Percentiles rank a stretch among this genome's conserved stretches.
phyloP scores from a whole-genome alignment of 805 yeast genomes.

The Wickerhamomyces strasburgensis region DNA sequence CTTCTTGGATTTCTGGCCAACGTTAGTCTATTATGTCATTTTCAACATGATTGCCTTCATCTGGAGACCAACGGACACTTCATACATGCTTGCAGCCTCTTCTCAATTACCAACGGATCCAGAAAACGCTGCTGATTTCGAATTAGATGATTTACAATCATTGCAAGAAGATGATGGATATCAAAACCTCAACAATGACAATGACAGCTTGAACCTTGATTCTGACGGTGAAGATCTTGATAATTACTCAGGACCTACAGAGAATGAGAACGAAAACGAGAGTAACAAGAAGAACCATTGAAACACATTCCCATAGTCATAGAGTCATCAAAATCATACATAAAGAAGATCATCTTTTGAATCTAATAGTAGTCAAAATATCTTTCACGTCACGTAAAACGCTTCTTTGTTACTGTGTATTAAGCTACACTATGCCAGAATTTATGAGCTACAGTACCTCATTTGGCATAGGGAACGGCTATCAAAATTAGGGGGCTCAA shows the following conservation, averaged over 20 bases:
- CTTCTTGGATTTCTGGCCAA: constrained; percentile 91
- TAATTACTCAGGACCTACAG: too few species aligned
- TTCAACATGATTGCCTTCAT: constrained; percentile 81
- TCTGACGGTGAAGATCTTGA: constrained; percentile 18
- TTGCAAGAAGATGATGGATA: constrained; percentile 32
- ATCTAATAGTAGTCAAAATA: too few species aligned
- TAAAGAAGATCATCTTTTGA: too few species aligned
- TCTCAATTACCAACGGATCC: constrained; percentile 87
- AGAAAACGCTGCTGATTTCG: constrained; percentile 61
- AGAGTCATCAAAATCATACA: constrained; percentile 3
- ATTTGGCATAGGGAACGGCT: too few species aligned
- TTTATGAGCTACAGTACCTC: too few species aligned
- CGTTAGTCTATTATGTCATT: constrained; percentile 77
- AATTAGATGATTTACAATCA: constrained; percentile 50
- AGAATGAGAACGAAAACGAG: constrained; percentile 4
- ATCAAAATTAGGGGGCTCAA: too few species aligned
- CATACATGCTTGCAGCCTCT: constrained; percentile 90
- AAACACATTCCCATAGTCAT: neutral
- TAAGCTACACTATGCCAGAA: too few species aligned
- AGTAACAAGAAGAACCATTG: constrained; percentile 2
- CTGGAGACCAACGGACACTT: constrained; percentile 97
- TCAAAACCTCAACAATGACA: constrained; percentile 24
- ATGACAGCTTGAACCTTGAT: constrained; percentile 23
- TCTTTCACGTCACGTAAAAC: too few species aligned
- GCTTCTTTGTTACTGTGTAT: too few species aligned